Evolutionary conservation across 495 filamentous ascomycete species (phyloP).

Genomic region (Hyaloscypha hepaticicola): DNA sequence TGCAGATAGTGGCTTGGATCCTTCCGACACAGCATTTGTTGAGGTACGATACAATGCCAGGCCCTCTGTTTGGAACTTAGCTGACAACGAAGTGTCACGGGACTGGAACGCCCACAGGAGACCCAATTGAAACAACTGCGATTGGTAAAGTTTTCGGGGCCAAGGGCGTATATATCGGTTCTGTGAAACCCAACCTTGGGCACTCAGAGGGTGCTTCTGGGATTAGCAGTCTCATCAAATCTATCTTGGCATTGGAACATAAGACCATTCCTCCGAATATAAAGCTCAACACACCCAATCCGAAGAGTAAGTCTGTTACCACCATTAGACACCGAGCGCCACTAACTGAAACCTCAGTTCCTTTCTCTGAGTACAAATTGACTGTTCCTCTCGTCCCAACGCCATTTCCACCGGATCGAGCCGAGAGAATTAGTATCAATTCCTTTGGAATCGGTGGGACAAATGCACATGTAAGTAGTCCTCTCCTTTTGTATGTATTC

Average conservation of each 20-base stretch:
- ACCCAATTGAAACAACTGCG: slow-evolving; percentile 58
- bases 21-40: background rate
- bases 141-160: slow-evolving; percentile 47
- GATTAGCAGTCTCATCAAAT: slow-evolving; percentile 57
- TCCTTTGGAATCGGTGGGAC: slow-evolving; percentile 58
- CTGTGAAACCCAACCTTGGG: slow-evolving; percentile 19
- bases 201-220: slow-evolving; percentile 59
- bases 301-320: slow-evolving; percentile 26
- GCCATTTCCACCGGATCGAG: slow-evolving; percentile 12
- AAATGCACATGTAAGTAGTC: slow-evolving; percentile 48
- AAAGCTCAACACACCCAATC: slow-evolving; percentile 37
- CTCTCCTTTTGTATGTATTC: background rate
- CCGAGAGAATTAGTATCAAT: slow-evolving; percentile 18
- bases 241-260: slow-evolving; percentile 54
- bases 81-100: slow-evolving; percentile 8
- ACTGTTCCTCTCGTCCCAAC: slow-evolving; percentile 19
- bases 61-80: background rate
- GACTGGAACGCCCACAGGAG: slow-evolving; percentile 50
- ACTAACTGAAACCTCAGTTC: slow-evolving; percentile 12
- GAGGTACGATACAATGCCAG: slow-evolving; percentile 27
- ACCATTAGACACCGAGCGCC: background rate
- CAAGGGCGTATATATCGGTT: slow-evolving; percentile 6
- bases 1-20: background rate
- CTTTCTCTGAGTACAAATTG: slow-evolving; percentile 26
- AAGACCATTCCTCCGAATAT: slow-evolving; percentile 47